Base-by-base conservation (phyloP, 495 filamentous ascomycete genomes). In the Tirmania nivea region DNA sequence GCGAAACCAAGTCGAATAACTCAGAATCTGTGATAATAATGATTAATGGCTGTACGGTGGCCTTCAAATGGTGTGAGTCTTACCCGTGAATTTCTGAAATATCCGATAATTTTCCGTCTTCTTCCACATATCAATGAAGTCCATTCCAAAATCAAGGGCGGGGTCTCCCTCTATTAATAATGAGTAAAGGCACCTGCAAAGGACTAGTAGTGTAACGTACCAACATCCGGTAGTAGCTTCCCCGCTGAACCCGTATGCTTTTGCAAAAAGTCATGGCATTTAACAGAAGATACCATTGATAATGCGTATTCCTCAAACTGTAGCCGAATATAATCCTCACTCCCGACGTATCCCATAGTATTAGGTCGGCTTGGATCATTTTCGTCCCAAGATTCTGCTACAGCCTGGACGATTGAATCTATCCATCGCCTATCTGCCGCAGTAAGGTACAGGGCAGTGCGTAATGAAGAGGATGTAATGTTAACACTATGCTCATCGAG, bases 281-380 rank as follows among this genome's bases (percentile, higher is more conserved):
- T 94, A 58, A 85, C 81, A 8, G 83, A 75, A 0, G 92, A 84
- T 48, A 95, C 76, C 52, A 97, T 73, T 1, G 89, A 86, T 8
- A 96, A 73, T 16, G 96, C 73, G 61, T 97, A 97, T 64, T 96
- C 92, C 70, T 97, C 90, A 56, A 97, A 97, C 60, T 97, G 90
- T 8, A 96, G 76, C 17, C 90, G 78, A 61, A 97, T 96, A 65
- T 95, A 96, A 63, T 96, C 92, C 69, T 97, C 90, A 55, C 88
- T 94, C 51, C 90, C 90, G 59, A 86, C 81, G 63, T 94, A 97
- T 16, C 88, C 89, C 71, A 93, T 81, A 8, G 86, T 94, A 59
- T 87, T 94, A 14, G 90, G 90, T 45, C 83, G 77, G 51, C 78
- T 73, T 8, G 90, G 90, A 66, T 96, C 87, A 7, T 77, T 35